A percentile compares a stretch with the other conserved stretches of the same genome.
Evolutionary conservation across 2,329 filamentous ascomycete genomes (phyloP).

Genomic region (Leptosphaerulina australis): DNA sequence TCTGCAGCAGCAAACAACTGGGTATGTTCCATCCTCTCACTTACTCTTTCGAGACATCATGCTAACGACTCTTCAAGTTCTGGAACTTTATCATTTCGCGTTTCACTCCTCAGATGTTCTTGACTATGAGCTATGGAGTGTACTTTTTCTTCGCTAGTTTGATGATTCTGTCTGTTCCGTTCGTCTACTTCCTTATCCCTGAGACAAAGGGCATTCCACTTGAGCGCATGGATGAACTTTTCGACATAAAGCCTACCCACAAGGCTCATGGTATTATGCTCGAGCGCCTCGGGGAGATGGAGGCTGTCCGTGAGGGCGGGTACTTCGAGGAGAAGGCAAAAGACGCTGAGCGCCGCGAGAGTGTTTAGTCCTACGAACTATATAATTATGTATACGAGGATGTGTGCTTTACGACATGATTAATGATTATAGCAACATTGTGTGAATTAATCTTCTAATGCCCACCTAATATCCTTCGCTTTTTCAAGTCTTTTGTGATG

Average conservation of each 20-base stretch:
- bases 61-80: constrained; percentile 41
- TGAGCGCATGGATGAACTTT: constrained; percentile 56
- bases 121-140: constrained; percentile 52
- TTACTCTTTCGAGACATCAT: no score
- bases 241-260: constrained; percentile 50
- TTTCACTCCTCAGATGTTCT: constrained; percentile 70
- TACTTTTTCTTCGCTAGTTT: constrained; percentile 58
- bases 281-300: constrained; percentile 44
- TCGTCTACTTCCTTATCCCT: constrained; percentile 53
- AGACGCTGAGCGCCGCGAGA: constrained; percentile 16
- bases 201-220: constrained; percentile 55
- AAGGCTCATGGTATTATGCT: constrained; percentile 51
- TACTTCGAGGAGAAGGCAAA: constrained; percentile 17
- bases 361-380: constrained; percentile 1
- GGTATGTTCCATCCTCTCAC: constrained; percentile 39
- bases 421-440: background rate
- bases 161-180: constrained; percentile 53
- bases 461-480: no score
- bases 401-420: background rate
- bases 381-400: background rate
- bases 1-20: constrained; percentile 74
- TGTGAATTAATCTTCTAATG: background rate
- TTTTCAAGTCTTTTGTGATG: no score
- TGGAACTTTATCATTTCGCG: constrained; percentile 72
- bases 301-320: constrained; percentile 35